Evolutionary conservation across 768 basidiomycete species (phyloP).

Genomic region (Naganishia kalamii): DNA sequence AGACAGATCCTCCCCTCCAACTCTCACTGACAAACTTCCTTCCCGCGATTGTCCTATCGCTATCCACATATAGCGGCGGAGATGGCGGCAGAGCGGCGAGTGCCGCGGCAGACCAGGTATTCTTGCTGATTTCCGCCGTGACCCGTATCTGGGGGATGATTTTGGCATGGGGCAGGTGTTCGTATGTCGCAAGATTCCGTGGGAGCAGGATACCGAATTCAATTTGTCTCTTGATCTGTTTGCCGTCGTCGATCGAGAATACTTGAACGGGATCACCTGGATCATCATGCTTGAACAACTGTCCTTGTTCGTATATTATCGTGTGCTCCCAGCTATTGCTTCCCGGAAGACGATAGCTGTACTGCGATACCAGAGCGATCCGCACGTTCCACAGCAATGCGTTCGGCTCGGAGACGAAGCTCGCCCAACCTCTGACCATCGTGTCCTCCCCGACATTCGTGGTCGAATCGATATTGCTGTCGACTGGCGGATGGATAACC

Average conservation of each 20-base stretch:
- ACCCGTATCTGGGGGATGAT: slow-evolving; percentile 14
- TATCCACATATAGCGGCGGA: neutral
- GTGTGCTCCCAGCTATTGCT: neutral
- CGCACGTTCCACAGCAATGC: neutral
- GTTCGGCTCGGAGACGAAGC: neutral
- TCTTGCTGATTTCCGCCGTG: neutral
- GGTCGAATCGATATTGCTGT: neutral
- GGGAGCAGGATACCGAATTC: slow-evolving; percentile 13
- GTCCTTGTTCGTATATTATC: slow-evolving; percentile 5
- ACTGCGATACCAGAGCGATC: neutral
- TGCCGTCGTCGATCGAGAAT: neutral
- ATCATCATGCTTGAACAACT: neutral
- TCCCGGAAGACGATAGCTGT: neutral
- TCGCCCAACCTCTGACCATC: slow-evolving; percentile 7
- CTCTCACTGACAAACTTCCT: slow-evolving; percentile 4
- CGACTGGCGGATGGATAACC: slow-evolving; percentile 3
- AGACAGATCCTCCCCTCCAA: slow-evolving; percentile 4
- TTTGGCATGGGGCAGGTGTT: slow-evolving; percentile 6
- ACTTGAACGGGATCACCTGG: neutral
- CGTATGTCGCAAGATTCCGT: slow-evolving; percentile 14
- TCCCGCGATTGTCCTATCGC: neutral
- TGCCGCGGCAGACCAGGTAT: neutral
- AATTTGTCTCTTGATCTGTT: slow-evolving; percentile 5
- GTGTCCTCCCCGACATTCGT: neutral
- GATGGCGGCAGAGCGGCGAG: slow-evolving; percentile 1